Percentiles rank a stretch among this genome's conserved stretches.
phyloP scores from a whole-genome alignment of 345 rosid species.

The Ailanthus altissimus region DNA sequence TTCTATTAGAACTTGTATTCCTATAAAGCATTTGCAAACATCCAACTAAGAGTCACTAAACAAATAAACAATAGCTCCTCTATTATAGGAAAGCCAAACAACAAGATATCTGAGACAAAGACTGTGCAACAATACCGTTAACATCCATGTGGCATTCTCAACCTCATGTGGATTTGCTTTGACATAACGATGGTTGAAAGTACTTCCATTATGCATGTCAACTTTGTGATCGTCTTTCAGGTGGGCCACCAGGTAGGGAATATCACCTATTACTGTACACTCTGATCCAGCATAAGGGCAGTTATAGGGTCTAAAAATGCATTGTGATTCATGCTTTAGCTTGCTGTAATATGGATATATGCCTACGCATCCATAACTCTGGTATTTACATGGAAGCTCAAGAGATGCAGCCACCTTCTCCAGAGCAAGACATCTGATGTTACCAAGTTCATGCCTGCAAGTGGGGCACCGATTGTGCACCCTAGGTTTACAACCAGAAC shows the following conservation, averaged over 20 bases:
- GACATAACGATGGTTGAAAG: slow-evolving; percentile 82
- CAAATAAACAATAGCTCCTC: background rate
- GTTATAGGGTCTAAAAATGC: slow-evolving; percentile 63
- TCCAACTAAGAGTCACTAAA: background rate
- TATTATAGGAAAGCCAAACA: background rate
- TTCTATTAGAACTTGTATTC: background rate
- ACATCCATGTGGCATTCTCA: slow-evolving; percentile 87
- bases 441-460: slow-evolving; percentile 85
- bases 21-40: background rate
- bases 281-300: slow-evolving; percentile 87
- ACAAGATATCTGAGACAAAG: background rate
- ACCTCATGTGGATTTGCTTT: slow-evolving; percentile 83
- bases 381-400: slow-evolving; percentile 83
- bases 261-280: slow-evolving; percentile 73
- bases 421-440: slow-evolving; percentile 82
- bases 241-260: slow-evolving; percentile 71
- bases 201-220: slow-evolving; percentile 85
- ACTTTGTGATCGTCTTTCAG: slow-evolving; percentile 82
- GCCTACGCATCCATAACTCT: slow-evolving; percentile 69
- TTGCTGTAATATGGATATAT: slow-evolving; percentile 87
- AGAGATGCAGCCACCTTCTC: slow-evolving; percentile 89
- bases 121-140: slow-evolving; percentile 49
- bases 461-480: slow-evolving; percentile 86
- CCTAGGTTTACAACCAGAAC: slow-evolving; percentile 81
- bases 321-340: slow-evolving; percentile 74